Percentiles rank a stretch among this genome's conserved stretches.
phyloP scores from a whole-genome alignment of 2,329 filamentous ascomycete genomes.

The Stenocarpella maydis region DNA sequence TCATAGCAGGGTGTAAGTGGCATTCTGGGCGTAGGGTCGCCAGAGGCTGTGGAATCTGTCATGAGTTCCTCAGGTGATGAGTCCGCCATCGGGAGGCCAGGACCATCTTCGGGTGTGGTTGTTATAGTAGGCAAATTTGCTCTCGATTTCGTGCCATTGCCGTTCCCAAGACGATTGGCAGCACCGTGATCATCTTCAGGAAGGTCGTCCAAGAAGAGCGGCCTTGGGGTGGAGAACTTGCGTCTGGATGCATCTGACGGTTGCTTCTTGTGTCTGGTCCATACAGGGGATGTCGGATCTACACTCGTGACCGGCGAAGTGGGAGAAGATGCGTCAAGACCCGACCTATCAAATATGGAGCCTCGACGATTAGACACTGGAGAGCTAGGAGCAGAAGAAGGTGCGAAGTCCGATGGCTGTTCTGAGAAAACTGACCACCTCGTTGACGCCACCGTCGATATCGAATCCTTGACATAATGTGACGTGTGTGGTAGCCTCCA shows the following conservation, averaged over 20 bases:
- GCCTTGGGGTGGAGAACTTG: slow-evolving; percentile 50
- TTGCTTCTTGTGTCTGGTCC: slow-evolving; percentile 63
- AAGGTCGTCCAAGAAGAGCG: slow-evolving; percentile 41
- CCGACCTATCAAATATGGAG: slow-evolving; percentile 80
- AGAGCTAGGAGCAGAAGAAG: slow-evolving; percentile 82
- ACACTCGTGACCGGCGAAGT: slow-evolving; percentile 83
- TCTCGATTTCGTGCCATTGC: slow-evolving; percentile 32
- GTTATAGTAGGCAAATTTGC: slow-evolving; percentile 43
- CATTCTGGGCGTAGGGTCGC: slow-evolving; percentile 32
- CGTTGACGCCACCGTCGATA: slow-evolving; percentile 57
- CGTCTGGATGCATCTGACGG: slow-evolving; percentile 64
- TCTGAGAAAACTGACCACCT: slow-evolving; percentile 73
- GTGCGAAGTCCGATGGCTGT: slow-evolving; percentile 68
- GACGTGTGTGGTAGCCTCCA: slow-evolving; percentile 51
- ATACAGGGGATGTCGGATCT: slow-evolving; percentile 70
- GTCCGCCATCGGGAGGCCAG: slow-evolving; percentile 41
- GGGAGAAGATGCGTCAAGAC: slow-evolving; percentile 75
- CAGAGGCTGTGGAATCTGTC: slow-evolving; percentile 41
- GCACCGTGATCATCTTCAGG: slow-evolving; percentile 37
- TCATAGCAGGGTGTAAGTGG: slow-evolving; percentile 37
- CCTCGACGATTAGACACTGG: slow-evolving; percentile 77
- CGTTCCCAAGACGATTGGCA: slow-evolving; percentile 26
- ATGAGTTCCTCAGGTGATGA: slow-evolving; percentile 48
- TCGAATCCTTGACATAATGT: slow-evolving; percentile 57
- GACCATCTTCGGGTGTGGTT: slow-evolving; percentile 42